Evolutionary conservation across 129 eudicot genomes (phyloP).

Genomic region (Tanacetum coccineum): DNA sequence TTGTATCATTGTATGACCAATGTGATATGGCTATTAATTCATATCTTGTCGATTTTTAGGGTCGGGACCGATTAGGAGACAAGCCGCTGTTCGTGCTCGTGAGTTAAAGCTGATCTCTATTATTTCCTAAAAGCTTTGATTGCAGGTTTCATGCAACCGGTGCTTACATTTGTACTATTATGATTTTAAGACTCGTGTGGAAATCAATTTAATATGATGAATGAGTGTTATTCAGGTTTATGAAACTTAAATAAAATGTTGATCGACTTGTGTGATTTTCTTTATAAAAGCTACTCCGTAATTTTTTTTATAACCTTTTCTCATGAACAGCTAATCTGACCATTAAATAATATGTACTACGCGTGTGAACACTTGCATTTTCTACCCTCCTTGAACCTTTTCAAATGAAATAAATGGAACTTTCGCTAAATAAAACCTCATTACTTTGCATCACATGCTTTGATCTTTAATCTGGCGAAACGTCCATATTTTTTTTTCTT

Average conservation of each 20-base stretch:
- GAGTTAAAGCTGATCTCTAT: constrained; percentile 41
- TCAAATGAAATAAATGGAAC: too few species aligned
- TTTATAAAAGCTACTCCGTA: too few species aligned
- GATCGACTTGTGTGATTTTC: constrained; percentile 8
- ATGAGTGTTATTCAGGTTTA: constrained; percentile 13
- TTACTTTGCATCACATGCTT: too few species aligned
- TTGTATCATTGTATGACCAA: not conserved
- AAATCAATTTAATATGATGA: constrained; percentile 18
- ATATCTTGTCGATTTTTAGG: constrained; percentile 40
- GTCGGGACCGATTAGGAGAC: constrained; percentile 76
- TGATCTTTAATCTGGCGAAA: too few species aligned
- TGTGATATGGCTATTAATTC: not conserved
- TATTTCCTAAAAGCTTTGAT: constrained; percentile 20
- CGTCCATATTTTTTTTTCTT: too few species aligned
- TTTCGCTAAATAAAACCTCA: too few species aligned
- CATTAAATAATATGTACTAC: too few species aligned
- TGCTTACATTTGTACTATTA: not conserved
- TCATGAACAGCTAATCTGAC: too few species aligned
- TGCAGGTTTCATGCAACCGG: constrained; percentile 23
- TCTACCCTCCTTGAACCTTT: too few species aligned
- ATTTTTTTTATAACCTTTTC: too few species aligned
- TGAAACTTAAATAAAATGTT: constrained; percentile 19
- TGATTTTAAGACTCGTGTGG: constrained; percentile 11
- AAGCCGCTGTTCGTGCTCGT: constrained; percentile 77
- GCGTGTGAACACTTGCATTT: too few species aligned